phyloP scores from a whole-genome alignment of 371 early-diverging fungal genomes.

The Zopfochytrium polystomum region DNA sequence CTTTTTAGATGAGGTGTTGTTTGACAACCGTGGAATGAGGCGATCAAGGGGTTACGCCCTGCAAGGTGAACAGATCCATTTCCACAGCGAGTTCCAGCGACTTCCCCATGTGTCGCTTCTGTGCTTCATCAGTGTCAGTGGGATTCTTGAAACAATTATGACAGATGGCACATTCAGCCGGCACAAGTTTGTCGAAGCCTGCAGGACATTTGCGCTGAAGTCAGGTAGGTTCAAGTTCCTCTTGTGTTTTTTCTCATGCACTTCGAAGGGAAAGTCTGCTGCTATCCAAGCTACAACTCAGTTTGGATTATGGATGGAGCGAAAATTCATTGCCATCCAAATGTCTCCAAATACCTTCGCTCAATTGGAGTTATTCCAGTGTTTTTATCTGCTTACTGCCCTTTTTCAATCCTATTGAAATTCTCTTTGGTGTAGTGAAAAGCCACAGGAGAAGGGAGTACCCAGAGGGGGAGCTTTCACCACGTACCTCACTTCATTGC shows the following conservation, averaged over 20 bases:
- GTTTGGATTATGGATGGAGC: no score
- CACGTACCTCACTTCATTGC: no score
- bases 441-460: no score
- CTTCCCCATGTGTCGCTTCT: constrained; percentile 2
- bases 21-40: no score
- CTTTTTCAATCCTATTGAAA: constrained; percentile 30
- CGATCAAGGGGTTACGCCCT: constrained; percentile 11
- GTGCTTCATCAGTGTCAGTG: background rate
- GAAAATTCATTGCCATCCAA: no score
- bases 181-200: constrained; percentile 1
- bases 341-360: no score
- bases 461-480: no score
- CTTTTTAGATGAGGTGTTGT: constrained; percentile 17
- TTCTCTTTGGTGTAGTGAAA: no score
- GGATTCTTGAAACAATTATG: background rate
- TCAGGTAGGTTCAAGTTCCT: no score
- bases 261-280: constrained; percentile 3
- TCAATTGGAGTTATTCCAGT: no score
- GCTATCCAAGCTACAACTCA: constrained; percentile 8
- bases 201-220: constrained; percentile 5
- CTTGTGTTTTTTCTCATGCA: no score
- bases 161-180: constrained; percentile 6
- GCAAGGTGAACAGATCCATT: background rate
- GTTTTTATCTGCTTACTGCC: constrained; percentile 26
- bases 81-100: constrained; percentile 1